Evolutionary conservation across 129 eudicot genomes (phyloP).

Genomic region (Flaveria brownii): DNA sequence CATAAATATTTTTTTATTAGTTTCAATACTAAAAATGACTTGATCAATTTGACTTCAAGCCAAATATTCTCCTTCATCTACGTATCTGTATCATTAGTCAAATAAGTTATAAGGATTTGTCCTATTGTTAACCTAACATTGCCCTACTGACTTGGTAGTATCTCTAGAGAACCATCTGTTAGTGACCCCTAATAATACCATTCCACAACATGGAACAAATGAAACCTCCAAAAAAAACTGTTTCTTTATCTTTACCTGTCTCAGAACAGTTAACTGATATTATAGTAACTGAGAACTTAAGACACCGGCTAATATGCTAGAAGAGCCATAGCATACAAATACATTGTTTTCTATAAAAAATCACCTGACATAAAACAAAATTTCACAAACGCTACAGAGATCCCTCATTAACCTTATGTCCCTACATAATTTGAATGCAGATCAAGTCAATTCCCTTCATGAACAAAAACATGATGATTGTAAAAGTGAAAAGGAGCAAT

Average conservation of each 20-base stretch:
- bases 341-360: neutral
- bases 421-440: conserved; percentile 8
- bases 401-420: neutral
- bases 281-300: neutral
- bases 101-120: conserved; percentile 16
- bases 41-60: conserved; percentile 2
- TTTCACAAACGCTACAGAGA: neutral
- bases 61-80: conserved; percentile 12
- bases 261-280: neutral
- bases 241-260: conserved; percentile 18
- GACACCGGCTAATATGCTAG: conserved; percentile 4
- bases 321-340: conserved; percentile 3
- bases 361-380: neutral
- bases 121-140: conserved; percentile 16
- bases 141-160: conserved; percentile 20
- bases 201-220: conserved; percentile 28
- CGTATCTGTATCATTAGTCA: conserved; percentile 13
- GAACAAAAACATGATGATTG: neutral
- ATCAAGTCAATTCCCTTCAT: neutral
- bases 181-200: conserved; percentile 3
- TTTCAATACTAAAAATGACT: neutral
- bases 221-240: conserved; percentile 19
- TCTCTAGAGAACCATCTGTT: conserved; percentile 16
- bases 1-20: neutral
- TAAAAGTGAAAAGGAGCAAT: neutral